A percentile compares a stretch with the other conserved stretches of the same genome.
Evolutionary conservation across 495 filamentous ascomycete genomes (phyloP).

Genomic region (Terfezia boudieri): DNA sequence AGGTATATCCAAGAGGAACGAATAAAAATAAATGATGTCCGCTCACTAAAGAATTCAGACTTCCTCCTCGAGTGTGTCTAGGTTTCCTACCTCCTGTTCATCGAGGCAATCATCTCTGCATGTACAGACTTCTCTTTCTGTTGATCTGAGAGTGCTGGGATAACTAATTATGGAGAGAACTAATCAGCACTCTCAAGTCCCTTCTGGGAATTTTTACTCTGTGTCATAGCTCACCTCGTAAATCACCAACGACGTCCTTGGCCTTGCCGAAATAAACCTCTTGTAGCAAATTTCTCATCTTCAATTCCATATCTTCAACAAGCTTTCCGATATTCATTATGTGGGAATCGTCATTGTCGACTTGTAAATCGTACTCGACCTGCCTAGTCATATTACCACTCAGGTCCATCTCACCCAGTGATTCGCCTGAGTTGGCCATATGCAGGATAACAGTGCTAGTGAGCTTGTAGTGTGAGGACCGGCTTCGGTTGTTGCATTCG

Average conservation of each 20-base stretch:
- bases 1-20: too few relatives aligned
- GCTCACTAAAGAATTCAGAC: too few relatives aligned
- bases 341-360: conserved; percentile 78
- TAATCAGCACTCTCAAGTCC: too few relatives aligned
- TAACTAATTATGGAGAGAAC: conserved; percentile 23
- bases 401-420: conserved; percentile 75
- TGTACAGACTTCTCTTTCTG: conserved; percentile 72
- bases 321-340: conserved; percentile 81
- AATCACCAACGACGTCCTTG: conserved; percentile 94
- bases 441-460: conserved; percentile 92
- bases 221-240: conserved; percentile 43
- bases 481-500: conserved; percentile 74
- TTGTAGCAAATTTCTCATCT: conserved; percentile 96
- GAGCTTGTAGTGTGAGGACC: conserved; percentile 87
- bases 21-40: too few relatives aligned
- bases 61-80: too few relatives aligned
- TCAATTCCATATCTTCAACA: conserved; percentile 98
- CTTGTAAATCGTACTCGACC: conserved; percentile 69
- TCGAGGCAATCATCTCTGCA: conserved; percentile 70
- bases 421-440: conserved; percentile 44
- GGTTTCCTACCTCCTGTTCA: conserved; percentile 18
- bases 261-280: conserved; percentile 99
- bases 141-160: conserved; percentile 61
- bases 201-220: too few relatives aligned
- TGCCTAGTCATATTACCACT: conserved; percentile 96